Evolutionary conservation across 129 eudicot species (phyloP).

Genomic region (Arctium minus): DNA sequence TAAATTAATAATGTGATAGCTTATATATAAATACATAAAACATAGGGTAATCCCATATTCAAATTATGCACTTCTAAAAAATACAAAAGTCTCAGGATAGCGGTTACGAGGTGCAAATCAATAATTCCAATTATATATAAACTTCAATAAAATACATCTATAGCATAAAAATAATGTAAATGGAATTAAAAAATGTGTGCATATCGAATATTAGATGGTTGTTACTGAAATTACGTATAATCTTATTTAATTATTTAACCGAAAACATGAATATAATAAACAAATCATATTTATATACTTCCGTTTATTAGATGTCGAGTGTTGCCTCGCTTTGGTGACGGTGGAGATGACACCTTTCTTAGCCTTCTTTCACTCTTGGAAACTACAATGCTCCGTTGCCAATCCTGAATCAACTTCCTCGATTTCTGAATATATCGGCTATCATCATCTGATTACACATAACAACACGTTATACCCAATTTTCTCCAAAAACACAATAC

Average conservation of each 20-base stretch:
- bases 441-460: slow-evolving; percentile 7
- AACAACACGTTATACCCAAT: neutral
- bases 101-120: neutral
- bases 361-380: slow-evolving; percentile 10
- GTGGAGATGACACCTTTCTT: slow-evolving; percentile 24
- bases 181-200: neutral
- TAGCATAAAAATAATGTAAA: neutral
- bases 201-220: neutral
- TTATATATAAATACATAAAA: neutral
- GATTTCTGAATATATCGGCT: neutral
- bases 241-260: neutral
- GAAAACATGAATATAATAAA: neutral
- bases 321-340: slow-evolving; percentile 23
- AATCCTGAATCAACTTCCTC: slow-evolving; percentile 19
- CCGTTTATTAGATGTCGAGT: neutral
- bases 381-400: slow-evolving; percentile 4
- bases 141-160: neutral
- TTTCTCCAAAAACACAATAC: neutral
- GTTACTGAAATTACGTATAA: neutral
- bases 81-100: neutral
- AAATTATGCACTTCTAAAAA: neutral
- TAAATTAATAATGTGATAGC: neutral
- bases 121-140: neutral
- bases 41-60: neutral
- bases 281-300: neutral